Percentiles rank a stretch among this genome's conserved stretches.
These are phyloP conservation scores for Leptographium lundbergii DNA, from an alignment of 2,329 filamentous ascomycete genomes.

Conservation along the genomic window DNA sequence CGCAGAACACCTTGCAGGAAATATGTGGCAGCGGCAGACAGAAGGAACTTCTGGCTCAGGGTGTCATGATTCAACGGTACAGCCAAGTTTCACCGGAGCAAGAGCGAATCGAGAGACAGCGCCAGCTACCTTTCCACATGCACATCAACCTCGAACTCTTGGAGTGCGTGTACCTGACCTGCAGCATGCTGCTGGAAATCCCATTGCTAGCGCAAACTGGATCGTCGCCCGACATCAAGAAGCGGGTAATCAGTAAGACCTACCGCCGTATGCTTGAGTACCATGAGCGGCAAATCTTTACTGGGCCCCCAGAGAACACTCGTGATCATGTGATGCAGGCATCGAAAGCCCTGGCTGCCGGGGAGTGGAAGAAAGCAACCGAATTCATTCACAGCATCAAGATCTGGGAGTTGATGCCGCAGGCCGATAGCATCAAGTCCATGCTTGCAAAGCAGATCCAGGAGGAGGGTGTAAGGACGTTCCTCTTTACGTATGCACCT, in stretches of 20 bases:
- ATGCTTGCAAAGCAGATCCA: conserved; percentile 99
- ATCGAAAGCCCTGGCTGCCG: conserved; percentile 88
- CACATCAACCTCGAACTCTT: conserved; percentile 98
- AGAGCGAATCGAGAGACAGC: conserved; percentile 91
- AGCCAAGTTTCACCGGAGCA: conserved; percentile 94
- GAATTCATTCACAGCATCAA: conserved; percentile 95
- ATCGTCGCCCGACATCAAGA: conserved; percentile 92
- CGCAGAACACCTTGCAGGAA: conserved; percentile 93
- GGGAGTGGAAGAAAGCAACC: conserved; percentile 96
- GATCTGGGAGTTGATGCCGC: conserved; percentile 97
- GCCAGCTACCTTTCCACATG: conserved; percentile 99
- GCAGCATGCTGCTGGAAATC: conserved; percentile 98
- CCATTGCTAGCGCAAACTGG: conserved; percentile 93
- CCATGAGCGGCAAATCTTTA: conserved; percentile 98
- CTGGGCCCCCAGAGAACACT: conserved; percentile 95
- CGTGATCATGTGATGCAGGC: conserved; percentile 99
- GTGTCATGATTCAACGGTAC: conserved; percentile 96
- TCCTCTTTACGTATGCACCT: conserved; percentile 97
- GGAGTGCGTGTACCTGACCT: conserved; percentile 96
- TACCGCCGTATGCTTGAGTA: conserved; percentile 99
- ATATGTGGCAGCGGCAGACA: conserved; percentile 95
- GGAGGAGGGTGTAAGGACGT: conserved; percentile 93
- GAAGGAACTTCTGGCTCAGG: conserved; percentile 95
- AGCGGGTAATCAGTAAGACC: conserved; percentile 97
- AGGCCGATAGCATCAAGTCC: conserved; percentile 82